Evolutionary conservation across 2,329 filamentous ascomycete genomes (phyloP), one percentile per base, ranked within the genome.

Genomic region (Xylariales sp.): DNA sequence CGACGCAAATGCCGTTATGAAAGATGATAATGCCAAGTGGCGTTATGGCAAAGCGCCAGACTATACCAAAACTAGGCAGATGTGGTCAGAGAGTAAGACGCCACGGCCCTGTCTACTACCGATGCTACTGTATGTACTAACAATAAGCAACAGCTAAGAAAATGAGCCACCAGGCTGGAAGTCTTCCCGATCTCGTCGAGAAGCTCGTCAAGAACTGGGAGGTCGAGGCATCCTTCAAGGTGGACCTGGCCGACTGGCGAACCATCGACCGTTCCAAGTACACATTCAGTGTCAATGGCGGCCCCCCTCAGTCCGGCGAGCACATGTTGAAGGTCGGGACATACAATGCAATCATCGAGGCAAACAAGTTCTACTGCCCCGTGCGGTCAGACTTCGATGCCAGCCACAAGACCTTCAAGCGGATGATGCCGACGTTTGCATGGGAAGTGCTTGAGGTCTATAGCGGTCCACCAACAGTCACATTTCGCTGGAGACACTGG

Each of bases 121-220:
- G n/a, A n/a, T n/a, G n/a, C n/a, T n/a, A n/a, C n/a, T n/a, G n/a
- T n/a, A n/a, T 20, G 15, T 34, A 20, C 24, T n/a, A 27, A 24
- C 14, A 24, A 7, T n/a, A 22, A 24, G 12, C 19, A 9, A 22
- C 52, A 84, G 80, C 74, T 41, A 83, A 80, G 58, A 67, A 62
- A 25, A 70, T 65, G 60, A 71, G 61, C 51, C 80, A 84, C 57
- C 60, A 62, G 35, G 65, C 76, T 3, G 69, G 68, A 25, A 78
- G 72, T 42, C 70, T 85, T 3, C 71, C 76, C 10, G 62, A 71
- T 36, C 70, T 85, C 4, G 79, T 84, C 28, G 74, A 84, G 57
- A 85, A 84, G 55, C 72, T 85, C 1, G 80, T 85, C 55, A 84
- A 85, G 64, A 85, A 85, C 58, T 85, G 81, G 82, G 81, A 85